Evolutionary conservation across 2,329 filamentous ascomycete species (phyloP), one percentile per base, ranked within the genome.

Genomic region (Colletotrichum magnum): DNA sequence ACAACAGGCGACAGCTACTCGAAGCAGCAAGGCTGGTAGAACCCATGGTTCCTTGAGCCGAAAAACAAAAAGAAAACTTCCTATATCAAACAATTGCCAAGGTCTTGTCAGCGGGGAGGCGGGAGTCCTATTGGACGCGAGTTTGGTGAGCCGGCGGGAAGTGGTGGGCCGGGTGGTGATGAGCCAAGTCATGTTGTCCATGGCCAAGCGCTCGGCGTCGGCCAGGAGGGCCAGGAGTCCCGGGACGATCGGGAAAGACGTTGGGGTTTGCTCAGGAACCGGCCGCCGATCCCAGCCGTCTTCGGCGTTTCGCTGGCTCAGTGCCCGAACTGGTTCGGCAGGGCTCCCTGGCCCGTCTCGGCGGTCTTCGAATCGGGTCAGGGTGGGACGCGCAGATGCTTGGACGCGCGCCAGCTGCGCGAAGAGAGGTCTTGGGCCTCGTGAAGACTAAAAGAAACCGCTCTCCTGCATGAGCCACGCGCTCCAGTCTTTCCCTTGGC

Each of bases 171-270:
- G 50, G 50, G 21, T 24, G 52, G 36, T 60, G 43, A 57, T 47
- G 45, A 60, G 66, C 62, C 62, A 66, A 69, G 66, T 60, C 32
- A 41, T 43, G 24, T 24, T 51, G 18, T 51, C 43, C 18, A 47
- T 2, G 36, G 66, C 13, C 18, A 66, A 69, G 53, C n/a, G 45
- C 62, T 69, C 66, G 66, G 62, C 66, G 43, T 24, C 56, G 50
- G 51, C 32, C 16, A 32, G 32, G 41, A 68, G 21, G 6, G 48
- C n/a, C 15, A 57, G 51, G 9, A 56, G 41, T 2, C 36, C 43
- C 56, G 43, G 50, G 24, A 28, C 21, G n/a, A 3, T 50, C 43
- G 43, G 59, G 24, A 12, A 36, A 26, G 16, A 51, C 10, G 50
- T 28, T n/a, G 43, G 13, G 6, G n/a, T 32, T n/a, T 51, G 21